Evolutionary conservation across 495 filamentous ascomycete species (phyloP), one percentile per base, ranked within the genome.

Genomic region (Talaromyces wortmannii): DNA sequence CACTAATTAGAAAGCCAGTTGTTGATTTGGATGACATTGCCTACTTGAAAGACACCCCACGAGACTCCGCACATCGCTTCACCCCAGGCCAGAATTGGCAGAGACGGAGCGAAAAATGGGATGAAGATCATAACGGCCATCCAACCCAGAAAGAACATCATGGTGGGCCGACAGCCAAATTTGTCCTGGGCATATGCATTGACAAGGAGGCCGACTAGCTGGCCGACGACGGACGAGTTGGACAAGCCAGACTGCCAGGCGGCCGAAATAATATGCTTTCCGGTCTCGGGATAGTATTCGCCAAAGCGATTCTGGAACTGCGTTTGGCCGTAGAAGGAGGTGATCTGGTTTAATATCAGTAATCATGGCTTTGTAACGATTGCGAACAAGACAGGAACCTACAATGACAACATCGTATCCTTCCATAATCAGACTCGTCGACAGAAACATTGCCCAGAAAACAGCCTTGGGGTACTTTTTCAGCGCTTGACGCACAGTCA

Each of bases 161-260:
- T 79, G 4, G 83, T 87, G 51, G 78, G 78, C 2, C 71, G 63
- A 61, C 85, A 86, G 0, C 85, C 84, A 57, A 83, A 85, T 5
- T 74, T 70, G 50, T 89, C 85, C 11, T 81, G 82, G 18, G 83
- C 72, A 57, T 65, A 82, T 43, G 82, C 83, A 59, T 86, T 87
- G 64, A 86, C 73, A 45, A 83, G 55, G 12, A 87, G 70, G 48
- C 83, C 83, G 54, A 87, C 75, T 45, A 86, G 75, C 61, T 86
- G 83, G n/a, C 85, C 84, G 56, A 75, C 67, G 11, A 61, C 55
- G 12, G 63, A 65, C 18, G 68, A 83, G 59, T 87, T 87, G 43
- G 76, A 82, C 16, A 89, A 68, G 15, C 83, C 85, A 3, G 84
- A 72, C 60, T 88, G 84, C 85, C 85, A 89, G 15, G 54, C 47